These are phyloP conservation scores for Nannochloropsis gaditana DNA, from an alignment of 108 stramenopile species.

Conservation along the genomic window DNA sequence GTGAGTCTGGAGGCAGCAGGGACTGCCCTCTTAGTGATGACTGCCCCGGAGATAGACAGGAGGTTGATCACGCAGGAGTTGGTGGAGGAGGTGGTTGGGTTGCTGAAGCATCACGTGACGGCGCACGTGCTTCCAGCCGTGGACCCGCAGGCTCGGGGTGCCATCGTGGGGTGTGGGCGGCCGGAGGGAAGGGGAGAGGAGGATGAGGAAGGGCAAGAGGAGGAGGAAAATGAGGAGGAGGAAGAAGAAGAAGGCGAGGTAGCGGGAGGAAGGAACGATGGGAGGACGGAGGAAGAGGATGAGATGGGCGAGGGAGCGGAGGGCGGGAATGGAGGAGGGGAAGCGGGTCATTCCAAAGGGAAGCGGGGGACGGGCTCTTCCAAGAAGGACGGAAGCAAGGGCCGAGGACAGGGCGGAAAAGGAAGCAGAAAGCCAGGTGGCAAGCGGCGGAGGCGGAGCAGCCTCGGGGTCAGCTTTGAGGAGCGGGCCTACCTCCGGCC, in stretches of 20 bases:
- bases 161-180: not conserved
- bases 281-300: not conserved
- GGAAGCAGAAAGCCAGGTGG: not conserved
- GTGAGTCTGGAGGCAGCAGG: slow-evolving; percentile 63
- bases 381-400: not conserved
- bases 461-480: not conserved
- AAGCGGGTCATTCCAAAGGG: not conserved
- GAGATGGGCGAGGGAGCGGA: not conserved
- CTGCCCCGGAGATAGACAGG: slow-evolving; percentile 66
- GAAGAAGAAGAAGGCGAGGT: not conserved
- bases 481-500: slow-evolving; percentile 23
- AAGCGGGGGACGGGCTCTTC: not conserved
- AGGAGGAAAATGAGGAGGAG: not conserved
- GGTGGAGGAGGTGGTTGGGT: slow-evolving; percentile 65
- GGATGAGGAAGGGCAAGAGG: slow-evolving; percentile 10
- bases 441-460: not conserved
- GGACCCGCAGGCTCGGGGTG: slow-evolving; percentile 12
- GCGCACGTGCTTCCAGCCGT: slow-evolving; percentile 67
- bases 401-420: not conserved
- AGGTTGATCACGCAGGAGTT: slow-evolving; percentile 72
- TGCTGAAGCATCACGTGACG: slow-evolving; percentile 65
- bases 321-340: not conserved
- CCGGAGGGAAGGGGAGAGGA: slow-evolving; percentile 20
- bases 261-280: not conserved
- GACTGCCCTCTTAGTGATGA: slow-evolving; percentile 67